These are phyloP conservation scores for Geranium rotundifolium DNA, from an alignment of 345 rosid species.

Conservation along the genomic window DNA sequence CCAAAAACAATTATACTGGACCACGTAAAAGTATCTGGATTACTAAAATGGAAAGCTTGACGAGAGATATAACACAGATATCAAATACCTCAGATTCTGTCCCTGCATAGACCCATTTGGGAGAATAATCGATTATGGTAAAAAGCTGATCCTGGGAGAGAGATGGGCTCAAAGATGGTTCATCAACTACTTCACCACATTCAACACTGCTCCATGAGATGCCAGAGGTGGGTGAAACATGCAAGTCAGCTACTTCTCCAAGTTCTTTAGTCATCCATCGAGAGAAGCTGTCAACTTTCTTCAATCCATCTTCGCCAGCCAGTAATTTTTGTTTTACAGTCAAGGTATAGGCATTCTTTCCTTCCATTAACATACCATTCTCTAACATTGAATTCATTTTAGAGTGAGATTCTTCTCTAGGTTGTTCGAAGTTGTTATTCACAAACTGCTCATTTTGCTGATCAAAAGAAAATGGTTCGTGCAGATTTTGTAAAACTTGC, in stretches of 20 bases:
- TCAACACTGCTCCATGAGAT: constrained; percentile 65
- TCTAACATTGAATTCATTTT: constrained; percentile 23
- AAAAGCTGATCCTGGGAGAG: constrained; percentile 81
- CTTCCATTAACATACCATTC: constrained; percentile 30
- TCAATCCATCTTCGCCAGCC: constrained; percentile 53
- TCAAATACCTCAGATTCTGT: constrained; percentile 58
- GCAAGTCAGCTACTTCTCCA: constrained; percentile 66
- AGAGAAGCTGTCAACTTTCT: constrained; percentile 86
- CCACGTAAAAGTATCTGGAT: not conserved
- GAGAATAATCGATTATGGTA: constrained; percentile 65
- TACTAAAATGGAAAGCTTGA: not conserved
- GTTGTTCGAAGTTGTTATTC: constrained; percentile 22
- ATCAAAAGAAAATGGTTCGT: constrained; percentile 25
- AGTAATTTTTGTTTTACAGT: constrained; percentile 36
- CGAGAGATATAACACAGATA: not conserved
- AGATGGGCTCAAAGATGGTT: constrained; percentile 64
- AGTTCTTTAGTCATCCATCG: constrained; percentile 76
- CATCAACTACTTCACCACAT: constrained; percentile 52
- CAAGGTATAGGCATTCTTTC: constrained; percentile 27
- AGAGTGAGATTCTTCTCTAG: constrained; percentile 22
- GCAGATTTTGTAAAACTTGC: constrained; percentile 18
- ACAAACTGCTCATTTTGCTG: constrained; percentile 26
- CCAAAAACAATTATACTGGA: not conserved
- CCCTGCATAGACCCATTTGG: constrained; percentile 56
- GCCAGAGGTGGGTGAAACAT: constrained; percentile 58